Evolutionary conservation across 2,329 filamentous ascomycete genomes (phyloP), one percentile per base, ranked within the genome.

Genomic region (Fusarium burgessii): DNA sequence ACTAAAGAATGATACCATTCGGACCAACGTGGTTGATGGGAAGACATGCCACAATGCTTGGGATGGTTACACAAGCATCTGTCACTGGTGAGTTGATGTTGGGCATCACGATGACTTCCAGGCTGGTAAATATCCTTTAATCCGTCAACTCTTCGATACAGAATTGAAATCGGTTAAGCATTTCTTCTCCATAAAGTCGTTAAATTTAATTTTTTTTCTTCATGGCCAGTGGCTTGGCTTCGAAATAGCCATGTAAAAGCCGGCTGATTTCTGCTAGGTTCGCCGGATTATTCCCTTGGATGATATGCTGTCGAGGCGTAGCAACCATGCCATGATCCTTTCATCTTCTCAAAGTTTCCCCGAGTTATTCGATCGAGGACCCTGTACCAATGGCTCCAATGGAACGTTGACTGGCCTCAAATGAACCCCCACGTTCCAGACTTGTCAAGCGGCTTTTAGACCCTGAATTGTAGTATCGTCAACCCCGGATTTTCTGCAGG

Each of bases 401-500:
- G 49, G 13, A 29, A 42, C 36, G 43, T 42, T 40, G 45, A 59
- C 56, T 68, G 58, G 40, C 60, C 52, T 55, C 42, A 66, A 63
- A 68, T 47, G 47, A 51, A 40, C 69, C 73, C 73, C 73, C 71
- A 75, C 69, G 55, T 40, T 45, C 43, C 36, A 71, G 32, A 66
- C 40, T 61, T 45, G 29, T 43, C 52, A 64, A 61, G 58, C 23
- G 43, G 52, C 59, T 69, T 58, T 20, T 29, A 70, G 59, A 57
- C 50, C 58, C 62, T 68, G 58, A 57, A 62, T 58, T 57, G 63
- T 42, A 60, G 59, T 58, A 57, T 58, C 45, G 29, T 65, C 55
- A 61, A 74, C 73, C 70, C 72, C 74, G 47, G 73, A 68, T 75
- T 73, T 68, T 49, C 67, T 69, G 71, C 62, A 66, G 40, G 49